A percentile compares a stretch with the other conserved stretches of the same genome.
Conservation (phyloP, 176 grass and related monocot species). For the Lolium multiflorum region DNA sequence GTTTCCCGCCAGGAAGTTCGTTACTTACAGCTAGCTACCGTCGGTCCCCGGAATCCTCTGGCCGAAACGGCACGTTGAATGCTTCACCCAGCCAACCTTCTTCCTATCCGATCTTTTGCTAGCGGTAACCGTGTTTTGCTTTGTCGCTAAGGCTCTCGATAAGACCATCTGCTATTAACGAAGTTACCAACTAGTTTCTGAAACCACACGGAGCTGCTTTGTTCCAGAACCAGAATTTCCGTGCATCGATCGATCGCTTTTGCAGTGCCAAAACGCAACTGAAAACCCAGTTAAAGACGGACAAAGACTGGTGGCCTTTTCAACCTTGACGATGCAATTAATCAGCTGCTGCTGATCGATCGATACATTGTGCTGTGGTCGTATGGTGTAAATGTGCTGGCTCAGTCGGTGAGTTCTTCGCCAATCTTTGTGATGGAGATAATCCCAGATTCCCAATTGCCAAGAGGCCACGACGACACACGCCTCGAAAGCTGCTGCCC, state of each 20-base stretch:
- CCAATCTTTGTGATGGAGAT: not conserved
- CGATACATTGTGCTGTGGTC: no score
- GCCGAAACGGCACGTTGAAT: not conserved
- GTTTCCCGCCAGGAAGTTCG: not conserved
- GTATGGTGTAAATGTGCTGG: no score
- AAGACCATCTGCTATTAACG: no score
- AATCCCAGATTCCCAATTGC: not conserved
- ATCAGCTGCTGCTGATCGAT: not conserved
- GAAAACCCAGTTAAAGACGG: slow-evolving; percentile 11
- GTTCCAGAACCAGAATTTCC: not conserved
- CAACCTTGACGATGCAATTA: not conserved
- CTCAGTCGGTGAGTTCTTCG: no score
- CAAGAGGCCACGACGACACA: not conserved
- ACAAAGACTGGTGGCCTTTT: not conserved
- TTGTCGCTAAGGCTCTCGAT: slow-evolving; percentile 37
- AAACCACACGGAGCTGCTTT: not conserved
- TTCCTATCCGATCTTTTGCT: not conserved
- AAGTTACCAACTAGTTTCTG: not conserved
- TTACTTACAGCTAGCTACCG: not conserved
- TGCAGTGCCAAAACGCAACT: slow-evolving; percentile 35
- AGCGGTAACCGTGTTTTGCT: slow-evolving; percentile 24
- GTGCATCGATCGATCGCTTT: not conserved
- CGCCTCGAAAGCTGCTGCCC: not conserved
- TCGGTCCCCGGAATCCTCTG: not conserved
- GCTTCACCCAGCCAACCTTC: not conserved